Percentiles rank a stretch among this genome's conserved stretches.
phyloP scores from a whole-genome alignment of 345 rosid genomes.

The Erysimum cheiranthoides region DNA sequence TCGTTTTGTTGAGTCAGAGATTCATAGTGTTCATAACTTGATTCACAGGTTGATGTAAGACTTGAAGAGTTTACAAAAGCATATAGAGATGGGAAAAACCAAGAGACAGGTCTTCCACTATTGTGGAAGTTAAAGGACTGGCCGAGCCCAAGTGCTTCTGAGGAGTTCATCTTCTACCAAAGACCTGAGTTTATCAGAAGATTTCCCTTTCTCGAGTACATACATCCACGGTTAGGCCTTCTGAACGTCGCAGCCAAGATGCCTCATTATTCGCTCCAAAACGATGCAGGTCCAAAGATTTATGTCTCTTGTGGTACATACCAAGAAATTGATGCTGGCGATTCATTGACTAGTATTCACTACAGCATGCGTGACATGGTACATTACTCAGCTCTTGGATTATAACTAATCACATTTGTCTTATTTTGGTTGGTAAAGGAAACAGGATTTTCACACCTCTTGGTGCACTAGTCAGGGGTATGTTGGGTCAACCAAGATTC shows the following conservation, averaged over 20 bases:
- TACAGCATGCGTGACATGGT: slow-evolving; percentile 61
- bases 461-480: background rate
- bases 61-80: slow-evolving; percentile 74
- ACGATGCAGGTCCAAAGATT: slow-evolving; percentile 92
- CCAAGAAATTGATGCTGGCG: slow-evolving; percentile 61
- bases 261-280: slow-evolving; percentile 95
- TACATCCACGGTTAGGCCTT: slow-evolving; percentile 91
- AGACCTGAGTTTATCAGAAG: slow-evolving; percentile 87
- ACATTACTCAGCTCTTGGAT: slow-evolving; percentile 33
- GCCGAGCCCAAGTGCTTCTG: slow-evolving; percentile 93
- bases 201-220: slow-evolving; percentile 94
- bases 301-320: slow-evolving; percentile 72
- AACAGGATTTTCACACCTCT: slow-evolving; percentile 10
- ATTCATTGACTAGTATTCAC: slow-evolving; percentile 78
- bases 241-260: slow-evolving; percentile 94
- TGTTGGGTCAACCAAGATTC: background rate
- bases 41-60: slow-evolving; percentile 74
- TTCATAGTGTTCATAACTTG: slow-evolving; percentile 37
- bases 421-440: slow-evolving; percentile 2
- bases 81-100: slow-evolving; percentile 63
- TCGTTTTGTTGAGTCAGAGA: slow-evolving; percentile 37
- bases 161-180: slow-evolving; percentile 86
- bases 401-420: background rate
- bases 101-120: slow-evolving; percentile 57
- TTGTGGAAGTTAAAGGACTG: slow-evolving; percentile 90